Evolutionary conservation across 225 moss, liverwort and hornwort genomes (phyloP).

Genomic region (Physcomitrium patens): DNA sequence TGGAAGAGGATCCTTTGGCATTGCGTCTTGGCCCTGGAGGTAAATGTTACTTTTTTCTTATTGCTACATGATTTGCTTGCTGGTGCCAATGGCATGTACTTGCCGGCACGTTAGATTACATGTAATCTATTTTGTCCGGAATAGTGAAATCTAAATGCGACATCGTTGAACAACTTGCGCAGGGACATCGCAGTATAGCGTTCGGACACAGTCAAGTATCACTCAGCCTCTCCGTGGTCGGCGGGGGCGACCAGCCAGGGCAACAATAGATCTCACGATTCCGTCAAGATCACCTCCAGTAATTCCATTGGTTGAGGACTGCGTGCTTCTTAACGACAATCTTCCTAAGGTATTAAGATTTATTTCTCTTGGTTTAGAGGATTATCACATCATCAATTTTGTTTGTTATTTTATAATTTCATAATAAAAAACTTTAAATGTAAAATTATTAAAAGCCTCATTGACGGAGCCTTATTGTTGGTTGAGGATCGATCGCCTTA

Average conservation of each 20-base stretch:
- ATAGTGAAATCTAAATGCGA: neutral
- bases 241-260: conserved; percentile 30
- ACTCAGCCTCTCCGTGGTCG: conserved; percentile 36
- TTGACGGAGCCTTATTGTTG: conserved; percentile 1
- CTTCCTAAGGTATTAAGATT: conserved; percentile 37
- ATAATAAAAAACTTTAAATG: too few species aligned
- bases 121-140: neutral
- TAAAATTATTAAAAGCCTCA: too few species aligned
- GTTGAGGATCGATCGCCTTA: neutral
- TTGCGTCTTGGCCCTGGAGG: conserved; percentile 50
- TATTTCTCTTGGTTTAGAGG: neutral
- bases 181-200: conserved; percentile 32
- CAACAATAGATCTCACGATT: conserved; percentile 64
- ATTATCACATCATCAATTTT: neutral
- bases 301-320: conserved; percentile 34
- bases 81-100: neutral
- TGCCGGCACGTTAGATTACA: neutral
- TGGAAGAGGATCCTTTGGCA: conserved; percentile 44
- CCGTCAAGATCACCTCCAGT: conserved; percentile 30
- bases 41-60: conserved; percentile 23
- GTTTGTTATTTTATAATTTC: neutral
- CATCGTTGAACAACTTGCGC: conserved; percentile 18
- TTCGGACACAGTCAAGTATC: conserved; percentile 16
- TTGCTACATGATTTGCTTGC: conserved; percentile 2
- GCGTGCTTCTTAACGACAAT: conserved; percentile 41